Conservation (phyloP, 2,329 filamentous ascomycete species). For the Aspergillus sp. region DNA sequence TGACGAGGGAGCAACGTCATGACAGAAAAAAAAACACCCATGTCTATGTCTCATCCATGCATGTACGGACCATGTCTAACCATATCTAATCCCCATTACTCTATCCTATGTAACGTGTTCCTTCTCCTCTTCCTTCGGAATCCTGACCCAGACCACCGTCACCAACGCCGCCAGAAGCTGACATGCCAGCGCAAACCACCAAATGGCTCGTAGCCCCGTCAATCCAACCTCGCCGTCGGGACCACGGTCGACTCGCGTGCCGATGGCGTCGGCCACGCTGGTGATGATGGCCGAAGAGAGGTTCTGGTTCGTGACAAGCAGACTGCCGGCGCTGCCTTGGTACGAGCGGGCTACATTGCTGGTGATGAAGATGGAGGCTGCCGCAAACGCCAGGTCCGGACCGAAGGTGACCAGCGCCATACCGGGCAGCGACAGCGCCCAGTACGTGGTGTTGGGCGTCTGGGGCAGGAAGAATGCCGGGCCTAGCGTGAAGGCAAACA, state of each 20-base stretch:
- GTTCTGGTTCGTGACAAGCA: conserved; percentile 51
- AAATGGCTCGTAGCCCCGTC: conserved; percentile 39
- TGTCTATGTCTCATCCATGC: background rate
- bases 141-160: conserved; percentile 40
- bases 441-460: conserved; percentile 43
- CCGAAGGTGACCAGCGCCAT: conserved; percentile 49
- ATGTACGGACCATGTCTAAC: too few relatives aligned
- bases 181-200: conserved; percentile 44
- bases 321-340: conserved; percentile 47
- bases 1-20: too few relatives aligned
- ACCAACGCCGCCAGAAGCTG: conserved; percentile 35
- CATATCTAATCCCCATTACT: background rate
- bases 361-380: conserved; percentile 51
- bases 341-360: conserved; percentile 48
- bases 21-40: background rate
- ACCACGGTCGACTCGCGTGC: conserved; percentile 24
- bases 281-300: conserved; percentile 45
- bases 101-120: conserved; percentile 26
- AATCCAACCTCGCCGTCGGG: conserved; percentile 28
- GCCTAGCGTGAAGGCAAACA: conserved; percentile 42
- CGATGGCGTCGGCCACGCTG: conserved; percentile 39
- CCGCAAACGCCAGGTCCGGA: conserved; percentile 49
- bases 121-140: conserved; percentile 43
- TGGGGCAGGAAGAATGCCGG: conserved; percentile 44
- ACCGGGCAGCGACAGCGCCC: conserved; percentile 47